A percentile compares a stretch with the other conserved stretches of the same genome.
Evolutionary conservation across 192 early-diverging fungal genomes (phyloP).

Genomic region (Backusella tuberculispora): DNA sequence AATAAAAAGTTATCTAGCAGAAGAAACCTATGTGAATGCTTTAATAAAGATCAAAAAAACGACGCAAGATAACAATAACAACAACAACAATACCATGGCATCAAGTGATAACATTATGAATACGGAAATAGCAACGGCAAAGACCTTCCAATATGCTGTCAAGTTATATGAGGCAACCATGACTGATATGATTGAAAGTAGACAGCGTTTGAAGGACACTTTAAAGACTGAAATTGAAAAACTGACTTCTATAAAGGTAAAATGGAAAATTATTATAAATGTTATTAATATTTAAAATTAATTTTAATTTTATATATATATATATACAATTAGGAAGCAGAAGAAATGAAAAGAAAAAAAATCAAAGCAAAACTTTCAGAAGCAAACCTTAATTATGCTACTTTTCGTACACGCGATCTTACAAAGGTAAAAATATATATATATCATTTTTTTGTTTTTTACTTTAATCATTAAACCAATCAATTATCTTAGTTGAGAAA

Average conservation of each 20-base stretch:
- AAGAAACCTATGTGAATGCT: constrained; percentile 27
- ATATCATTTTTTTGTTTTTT: no score
- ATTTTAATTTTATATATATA: neutral
- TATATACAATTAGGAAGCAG: neutral
- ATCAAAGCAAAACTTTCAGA: constrained; percentile 25
- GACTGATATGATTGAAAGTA: constrained; percentile 18
- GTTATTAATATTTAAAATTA: neutral
- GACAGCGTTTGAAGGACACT: constrained; percentile 23
- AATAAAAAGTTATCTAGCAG: constrained; percentile 21
- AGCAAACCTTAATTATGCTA: constrained; percentile 33
- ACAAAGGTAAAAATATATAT: constrained; percentile 40
- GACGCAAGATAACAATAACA: neutral
- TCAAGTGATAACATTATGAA: neutral
- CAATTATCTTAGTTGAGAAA: constrained; percentile 29
- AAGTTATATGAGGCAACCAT: constrained; percentile 20
- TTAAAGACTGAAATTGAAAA: constrained; percentile 29
- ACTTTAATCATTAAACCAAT: neutral
- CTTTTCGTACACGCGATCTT: constrained; percentile 28
- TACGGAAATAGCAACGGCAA: constrained; percentile 6
- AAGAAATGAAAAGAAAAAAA: constrained; percentile 27
- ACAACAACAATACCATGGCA: neutral
- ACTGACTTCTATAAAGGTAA: constrained; percentile 21
- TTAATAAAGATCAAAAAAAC: constrained; percentile 24
- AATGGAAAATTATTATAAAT: neutral
- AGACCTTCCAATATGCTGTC: constrained; percentile 23